Evolutionary conservation across 176 grass and related monocot genomes (phyloP).

Genomic region (Panicum miliaceum): DNA sequence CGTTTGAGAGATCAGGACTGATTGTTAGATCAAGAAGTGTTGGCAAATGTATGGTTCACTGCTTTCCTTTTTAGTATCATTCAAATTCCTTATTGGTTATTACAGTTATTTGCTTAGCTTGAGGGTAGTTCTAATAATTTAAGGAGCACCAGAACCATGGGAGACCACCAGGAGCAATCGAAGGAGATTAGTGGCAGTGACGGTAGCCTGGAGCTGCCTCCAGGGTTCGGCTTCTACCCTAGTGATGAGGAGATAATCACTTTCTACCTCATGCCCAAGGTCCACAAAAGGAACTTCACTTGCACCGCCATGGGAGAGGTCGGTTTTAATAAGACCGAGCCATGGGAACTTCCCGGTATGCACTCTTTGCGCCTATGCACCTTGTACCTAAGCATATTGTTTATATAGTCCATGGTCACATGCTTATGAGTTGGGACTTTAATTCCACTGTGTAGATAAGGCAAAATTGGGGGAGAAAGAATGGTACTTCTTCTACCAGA

Average conservation of each 20-base stretch:
- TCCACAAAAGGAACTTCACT: slow-evolving; percentile 37
- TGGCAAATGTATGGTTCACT: not conserved
- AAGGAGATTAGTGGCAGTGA: not conserved
- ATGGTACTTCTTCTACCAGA: slow-evolving; percentile 62
- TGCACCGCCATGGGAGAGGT: slow-evolving; percentile 51
- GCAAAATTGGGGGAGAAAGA: slow-evolving; percentile 62
- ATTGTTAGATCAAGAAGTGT: fast-evolving
- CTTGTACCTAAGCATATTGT: not conserved
- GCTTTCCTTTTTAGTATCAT: not conserved
- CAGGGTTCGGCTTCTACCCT: slow-evolving; percentile 73
- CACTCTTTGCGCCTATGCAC: not conserved
- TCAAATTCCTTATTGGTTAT: not conserved
- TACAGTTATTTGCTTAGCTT: not conserved
- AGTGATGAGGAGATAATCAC: slow-evolving; percentile 68
- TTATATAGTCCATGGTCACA: not conserved
- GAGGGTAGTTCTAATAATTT: not conserved
- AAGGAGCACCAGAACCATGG: slow-evolving; percentile 36
- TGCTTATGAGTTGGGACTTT: not conserved
- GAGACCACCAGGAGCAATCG: not conserved
- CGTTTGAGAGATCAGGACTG: not conserved
- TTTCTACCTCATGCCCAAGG: slow-evolving; percentile 62
- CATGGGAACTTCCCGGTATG: slow-evolving; percentile 74
- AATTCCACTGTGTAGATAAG: not conserved
- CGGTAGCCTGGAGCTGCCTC: slow-evolving; percentile 33
- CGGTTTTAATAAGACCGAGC: slow-evolving; percentile 69